Evolutionary conservation across 2,329 filamentous ascomycete species (phyloP), one percentile per base, ranked within the genome.

Genomic region (Fusarium redolens): DNA sequence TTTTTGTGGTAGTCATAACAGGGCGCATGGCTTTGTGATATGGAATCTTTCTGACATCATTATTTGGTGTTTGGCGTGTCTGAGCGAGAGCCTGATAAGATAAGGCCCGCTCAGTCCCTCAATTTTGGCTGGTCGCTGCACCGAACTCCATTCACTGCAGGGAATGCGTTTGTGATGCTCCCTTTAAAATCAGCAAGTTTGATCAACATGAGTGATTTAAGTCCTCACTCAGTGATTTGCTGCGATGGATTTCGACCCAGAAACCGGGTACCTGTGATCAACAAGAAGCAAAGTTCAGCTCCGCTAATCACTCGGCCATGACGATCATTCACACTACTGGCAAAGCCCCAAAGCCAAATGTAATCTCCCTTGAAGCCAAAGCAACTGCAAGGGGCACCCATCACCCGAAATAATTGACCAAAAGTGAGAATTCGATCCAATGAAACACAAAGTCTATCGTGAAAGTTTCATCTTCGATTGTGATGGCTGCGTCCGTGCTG

Each of bases 31-130:
- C 30, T 45, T 57, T 56, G 30, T 25, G 28, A 12, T 22, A 25
- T 56, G 38, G 38, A 45, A 45, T 45, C 20, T 47, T 57, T 47
- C 38, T 57, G 30, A 57, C 54, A 57, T 57, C 54, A 57, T 33
- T 35, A 47, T 57, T 47, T 47, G 30, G 30, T 57, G 30, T n/a
- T 55, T 15, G 54, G 28, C n/a, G n/a, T 17, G 30, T 45, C 54
- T 47, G 54, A 57, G 30, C 54, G n/a, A 17, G 8, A 12, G 30
- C 13, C n/a, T 28, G 40, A 33, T 47, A 35, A 56, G 17, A 45
- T 57, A 25, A 20, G 33, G 1, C 33, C 18, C 31, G n/a, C n/a
- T 33, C 30, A 15, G 51, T 30, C 11, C 51, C 41, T 51, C 15
- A 33, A 15, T 20, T n/a, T 14, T 44, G 20, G 28, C 22, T 13